These are phyloP conservation scores for Paramyrothecium sp. DNA, from an alignment of 2,329 filamentous ascomycete species.

Conservation along the genomic window DNA sequence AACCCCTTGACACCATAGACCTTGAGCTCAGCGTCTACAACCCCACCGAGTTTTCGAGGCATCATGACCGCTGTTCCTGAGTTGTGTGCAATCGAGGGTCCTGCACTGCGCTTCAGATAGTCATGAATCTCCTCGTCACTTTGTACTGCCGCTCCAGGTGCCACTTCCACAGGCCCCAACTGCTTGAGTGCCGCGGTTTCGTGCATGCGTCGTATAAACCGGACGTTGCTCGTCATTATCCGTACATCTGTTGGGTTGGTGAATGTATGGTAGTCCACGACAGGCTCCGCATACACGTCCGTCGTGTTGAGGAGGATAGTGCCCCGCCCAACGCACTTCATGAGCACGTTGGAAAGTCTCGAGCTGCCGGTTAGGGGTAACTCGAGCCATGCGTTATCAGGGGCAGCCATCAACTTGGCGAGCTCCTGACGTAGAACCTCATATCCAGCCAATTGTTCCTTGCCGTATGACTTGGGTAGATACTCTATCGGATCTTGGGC, in stretches of 20 bases:
- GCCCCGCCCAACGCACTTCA: slow-evolving; percentile 26
- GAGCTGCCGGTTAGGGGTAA: slow-evolving; percentile 6
- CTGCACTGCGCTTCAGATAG: slow-evolving; percentile 35
- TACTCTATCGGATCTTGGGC: slow-evolving; percentile 6
- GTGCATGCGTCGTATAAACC: slow-evolving; percentile 36
- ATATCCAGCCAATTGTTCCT: slow-evolving; percentile 23
- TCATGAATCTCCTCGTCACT: slow-evolving; percentile 39
- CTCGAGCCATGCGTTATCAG: slow-evolving; percentile 17
- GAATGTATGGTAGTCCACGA: slow-evolving; percentile 48
- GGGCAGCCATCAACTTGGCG: slow-evolving; percentile 43
- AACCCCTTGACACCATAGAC: slow-evolving; percentile 2
- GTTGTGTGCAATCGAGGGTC: slow-evolving; percentile 11
- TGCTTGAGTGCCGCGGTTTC: slow-evolving; percentile 7
- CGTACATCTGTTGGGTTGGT: slow-evolving; percentile 41
- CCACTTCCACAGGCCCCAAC: slow-evolving; percentile 32
- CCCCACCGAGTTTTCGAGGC: neutral
- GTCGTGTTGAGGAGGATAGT: slow-evolving; percentile 47
- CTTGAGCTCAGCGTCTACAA: neutral
- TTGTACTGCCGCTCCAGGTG: slow-evolving; percentile 31
- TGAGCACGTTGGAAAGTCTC: slow-evolving; percentile 7
- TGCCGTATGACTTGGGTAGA: slow-evolving; percentile 8
- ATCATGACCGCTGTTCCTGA: neutral
- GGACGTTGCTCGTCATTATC: slow-evolving; percentile 43
- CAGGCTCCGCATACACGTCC: slow-evolving; percentile 49
- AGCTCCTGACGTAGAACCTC: slow-evolving; percentile 45